These are phyloP conservation scores for Dunaliella sp. DNA, from an alignment of 139 green algal species.

Conservation along the genomic window DNA sequence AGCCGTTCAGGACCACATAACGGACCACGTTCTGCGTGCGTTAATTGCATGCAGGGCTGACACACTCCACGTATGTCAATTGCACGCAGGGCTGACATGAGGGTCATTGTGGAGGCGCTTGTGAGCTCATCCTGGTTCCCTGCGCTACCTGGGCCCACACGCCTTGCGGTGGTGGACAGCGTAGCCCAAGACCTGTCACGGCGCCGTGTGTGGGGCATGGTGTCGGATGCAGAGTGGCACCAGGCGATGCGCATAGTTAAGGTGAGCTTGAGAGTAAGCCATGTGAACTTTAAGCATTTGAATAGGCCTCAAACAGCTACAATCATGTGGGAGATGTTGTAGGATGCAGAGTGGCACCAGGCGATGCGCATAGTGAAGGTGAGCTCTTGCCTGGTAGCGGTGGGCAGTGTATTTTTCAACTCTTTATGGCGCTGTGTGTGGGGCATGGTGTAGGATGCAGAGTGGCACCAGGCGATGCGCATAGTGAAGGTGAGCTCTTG, in stretches of 20 bases:
- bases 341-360: not conserved
- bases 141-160: not conserved
- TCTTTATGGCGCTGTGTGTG: not conserved
- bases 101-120: not conserved
- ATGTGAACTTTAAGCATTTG: too few relatives aligned
- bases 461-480: not conserved
- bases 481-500: not conserved
- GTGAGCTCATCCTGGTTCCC: not conserved
- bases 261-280: too few relatives aligned
- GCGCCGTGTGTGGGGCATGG: not conserved
- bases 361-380: not conserved
- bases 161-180: not conserved
- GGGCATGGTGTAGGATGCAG: slow-evolving; percentile 1
- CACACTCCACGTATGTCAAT: too few relatives aligned
- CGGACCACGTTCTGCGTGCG: too few relatives aligned
- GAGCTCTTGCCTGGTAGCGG: not conserved
- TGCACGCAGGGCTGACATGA: not conserved
- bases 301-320: too few relatives aligned
- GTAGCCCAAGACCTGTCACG: not conserved
- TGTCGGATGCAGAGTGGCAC: not conserved
- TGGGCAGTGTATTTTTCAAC: not conserved
- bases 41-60: too few relatives aligned
- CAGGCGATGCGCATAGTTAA: not conserved
- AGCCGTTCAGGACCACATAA: too few relatives aligned
- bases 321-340: too few relatives aligned